A percentile compares a stretch with the other conserved stretches of the same genome.
These are phyloP conservation scores for Dictyostelium firmibasis DNA, from an alignment of 78 protist genomes.

Conservation along the genomic window DNA sequence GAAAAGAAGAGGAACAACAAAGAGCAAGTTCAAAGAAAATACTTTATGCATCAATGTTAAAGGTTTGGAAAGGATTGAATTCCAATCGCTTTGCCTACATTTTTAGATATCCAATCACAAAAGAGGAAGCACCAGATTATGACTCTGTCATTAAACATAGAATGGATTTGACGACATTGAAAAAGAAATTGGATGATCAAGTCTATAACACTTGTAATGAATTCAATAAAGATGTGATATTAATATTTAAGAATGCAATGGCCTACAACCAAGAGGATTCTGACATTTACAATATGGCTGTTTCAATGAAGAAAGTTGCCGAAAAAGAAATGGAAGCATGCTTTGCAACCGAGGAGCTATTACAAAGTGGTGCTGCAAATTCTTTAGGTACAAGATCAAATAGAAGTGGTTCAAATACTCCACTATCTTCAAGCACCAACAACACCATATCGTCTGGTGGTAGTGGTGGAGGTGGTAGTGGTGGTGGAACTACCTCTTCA, in stretches of 20 bases:
- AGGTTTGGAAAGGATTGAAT: slow-evolving; percentile 18
- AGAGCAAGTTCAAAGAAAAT: not conserved
- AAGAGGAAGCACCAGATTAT: slow-evolving; percentile 81
- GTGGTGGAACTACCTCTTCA: not conserved
- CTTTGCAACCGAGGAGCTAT: not conserved
- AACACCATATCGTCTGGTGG: not conserved
- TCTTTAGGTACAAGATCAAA: not conserved
- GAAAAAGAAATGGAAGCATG: slow-evolving; percentile 68
- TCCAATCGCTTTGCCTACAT: slow-evolving; percentile 25
- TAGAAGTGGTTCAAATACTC: not conserved
- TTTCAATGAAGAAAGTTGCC: slow-evolving; percentile 40
- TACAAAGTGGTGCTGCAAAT: not conserved
- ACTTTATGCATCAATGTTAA: not conserved
- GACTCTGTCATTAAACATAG: slow-evolving; percentile 64
- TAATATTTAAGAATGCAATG: slow-evolving; percentile 73
- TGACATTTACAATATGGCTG: slow-evolving; percentile 55
- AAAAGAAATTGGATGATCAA: slow-evolving; percentile 50
- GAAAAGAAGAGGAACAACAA: slow-evolving; percentile 25
- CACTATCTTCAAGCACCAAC: not conserved
- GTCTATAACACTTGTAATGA: slow-evolving; percentile 27
- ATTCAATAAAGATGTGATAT: slow-evolving; percentile 35
- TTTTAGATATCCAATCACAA: slow-evolving; percentile 66
- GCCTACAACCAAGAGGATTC: slow-evolving; percentile 60
- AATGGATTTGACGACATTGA: slow-evolving; percentile 66
- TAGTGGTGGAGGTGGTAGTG: not conserved